A percentile compares a stretch with the other conserved stretches of the same genome.
Evolutionary conservation across 2,329 filamentous ascomycete species (phyloP).

Genomic region (Madurella mycetomatis): DNA sequence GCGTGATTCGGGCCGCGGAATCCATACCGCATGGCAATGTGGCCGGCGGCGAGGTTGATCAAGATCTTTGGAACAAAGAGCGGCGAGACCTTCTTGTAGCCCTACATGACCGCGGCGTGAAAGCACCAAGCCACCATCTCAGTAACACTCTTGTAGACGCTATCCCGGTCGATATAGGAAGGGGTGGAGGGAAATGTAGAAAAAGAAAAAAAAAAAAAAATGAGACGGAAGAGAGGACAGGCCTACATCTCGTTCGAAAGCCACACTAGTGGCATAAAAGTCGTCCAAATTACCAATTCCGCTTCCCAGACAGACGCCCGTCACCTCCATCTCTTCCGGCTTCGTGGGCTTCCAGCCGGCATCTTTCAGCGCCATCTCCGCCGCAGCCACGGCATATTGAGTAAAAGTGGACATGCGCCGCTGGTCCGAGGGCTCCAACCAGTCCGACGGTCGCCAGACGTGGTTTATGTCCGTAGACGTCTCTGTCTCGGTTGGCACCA

Average conservation of each 20-base stretch:
- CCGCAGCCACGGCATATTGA: slow-evolving; percentile 84
- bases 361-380: slow-evolving; percentile 80
- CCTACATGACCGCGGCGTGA: slow-evolving; percentile 45
- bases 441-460: slow-evolving; percentile 50
- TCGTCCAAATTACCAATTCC: slow-evolving; percentile 94
- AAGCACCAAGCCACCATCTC: slow-evolving; percentile 1
- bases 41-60: slow-evolving; percentile 91
- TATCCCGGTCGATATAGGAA: neutral
- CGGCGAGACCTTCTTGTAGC: slow-evolving; percentile 89
- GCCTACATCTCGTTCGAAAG: slow-evolving; percentile 67
- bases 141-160: neutral
- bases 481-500: slow-evolving; percentile 65
- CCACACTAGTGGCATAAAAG: slow-evolving; percentile 76
- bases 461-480: slow-evolving; percentile 26
- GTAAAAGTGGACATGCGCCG: slow-evolving; percentile 87
- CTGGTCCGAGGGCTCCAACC: slow-evolving; percentile 50
- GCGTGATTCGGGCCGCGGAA: slow-evolving; percentile 90
- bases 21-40: slow-evolving; percentile 88
- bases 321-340: slow-evolving; percentile 64
- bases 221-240: neutral
- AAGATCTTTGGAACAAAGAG: slow-evolving; percentile 89
- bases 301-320: slow-evolving; percentile 89
- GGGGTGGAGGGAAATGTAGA: neutral
- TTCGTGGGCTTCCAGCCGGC: slow-evolving; percentile 66
- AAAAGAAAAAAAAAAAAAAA: neutral